Base-by-base conservation (phyloP, 2,329 filamentous ascomycete species). In the Bipolaris cookei region DNA sequence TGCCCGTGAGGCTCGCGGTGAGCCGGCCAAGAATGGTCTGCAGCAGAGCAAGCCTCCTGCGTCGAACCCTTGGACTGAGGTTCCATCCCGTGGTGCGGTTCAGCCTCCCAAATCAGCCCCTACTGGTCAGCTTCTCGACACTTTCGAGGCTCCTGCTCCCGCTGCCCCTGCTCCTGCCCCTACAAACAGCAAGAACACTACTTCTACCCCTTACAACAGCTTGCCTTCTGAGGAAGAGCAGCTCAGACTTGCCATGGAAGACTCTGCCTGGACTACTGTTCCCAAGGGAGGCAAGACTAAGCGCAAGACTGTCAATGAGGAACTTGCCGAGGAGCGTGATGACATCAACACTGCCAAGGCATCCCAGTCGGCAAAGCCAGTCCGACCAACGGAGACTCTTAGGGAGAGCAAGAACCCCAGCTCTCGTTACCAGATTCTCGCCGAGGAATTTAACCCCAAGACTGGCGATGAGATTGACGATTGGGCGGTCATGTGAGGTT, bases 1-100 rank as follows among this genome's bases (percentile, higher is more conserved):
- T 58, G 92, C 92, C 54, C 88, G 94, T 64, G 86, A 92, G 73
- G 86, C 91, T 47, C 92, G 96, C 76, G 92, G 92, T 59, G 87
- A 90, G 65, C 83, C 91, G 42, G 90, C 91, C 53, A 92, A 91
- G 82, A 93, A 95, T 67, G 92, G 93, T 61, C 75, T 85, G 32
- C 77, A 79, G 43, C 76, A 81, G 21, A 77, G 80, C 56, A 74
- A 80, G 53, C 62, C 75, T 16, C 80, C 81, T n/a, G 68, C 78
- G 37, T 76, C 75, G 44, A 88, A 83, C 73, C 81, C 82, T 23
- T 88, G 86, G 86, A 77, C 76, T 46, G 76, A 77, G 61, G 73
- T 67, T 45, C 59, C 69, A 18, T 64, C 71, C 47, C 57, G 62
- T 23, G 64, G 63, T 14, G 62, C 62, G 37, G 64, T 66, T 23